phyloP scores from a whole-genome alignment of 139 green algal genomes.

The Asterochloris erici region DNA sequence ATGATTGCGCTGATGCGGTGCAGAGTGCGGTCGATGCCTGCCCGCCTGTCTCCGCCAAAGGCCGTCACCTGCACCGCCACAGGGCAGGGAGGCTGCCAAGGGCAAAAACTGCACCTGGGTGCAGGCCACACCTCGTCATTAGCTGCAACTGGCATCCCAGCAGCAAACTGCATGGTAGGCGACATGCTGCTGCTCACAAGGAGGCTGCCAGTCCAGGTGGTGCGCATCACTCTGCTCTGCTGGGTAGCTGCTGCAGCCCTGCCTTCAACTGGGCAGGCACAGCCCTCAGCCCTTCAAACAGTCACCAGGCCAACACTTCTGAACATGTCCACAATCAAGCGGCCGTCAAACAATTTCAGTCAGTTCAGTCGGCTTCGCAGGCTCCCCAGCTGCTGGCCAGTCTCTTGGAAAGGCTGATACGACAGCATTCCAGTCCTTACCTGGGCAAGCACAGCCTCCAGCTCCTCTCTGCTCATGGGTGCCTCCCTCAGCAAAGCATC shows the following conservation, averaged over 20 bases:
- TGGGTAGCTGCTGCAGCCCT: not conserved
- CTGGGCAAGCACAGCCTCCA: slow-evolving; percentile 48
- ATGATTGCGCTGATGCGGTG: slow-evolving; percentile 90
- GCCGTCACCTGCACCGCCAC: slow-evolving; percentile 54
- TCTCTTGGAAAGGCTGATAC: not conserved
- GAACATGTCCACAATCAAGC: not conserved
- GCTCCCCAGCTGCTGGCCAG: not conserved
- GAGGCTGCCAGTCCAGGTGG: not conserved
- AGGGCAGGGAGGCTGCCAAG: not conserved
- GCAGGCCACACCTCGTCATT: not conserved
- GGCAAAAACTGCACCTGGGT: not conserved
- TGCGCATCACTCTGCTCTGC: not conserved
- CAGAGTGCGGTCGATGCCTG: slow-evolving; percentile 90
- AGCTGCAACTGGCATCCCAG: not conserved
- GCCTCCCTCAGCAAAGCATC: slow-evolving; percentile 51
- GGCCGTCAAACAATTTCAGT: not conserved
- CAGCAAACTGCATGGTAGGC: not conserved
- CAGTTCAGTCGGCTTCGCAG: not conserved
- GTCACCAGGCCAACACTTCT: not conserved
- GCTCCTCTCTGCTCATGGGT: slow-evolving; percentile 56
- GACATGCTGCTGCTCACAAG: not conserved
- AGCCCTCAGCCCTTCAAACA: not conserved
- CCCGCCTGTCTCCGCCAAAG: slow-evolving; percentile 89
- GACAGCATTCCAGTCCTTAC: slow-evolving; percentile 23
- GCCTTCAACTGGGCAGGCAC: no score